Evolutionary conservation across 371 early-diverging fungal species (phyloP), one percentile per base, ranked within the genome.

Genomic region (Haplosporangium sp.): DNA sequence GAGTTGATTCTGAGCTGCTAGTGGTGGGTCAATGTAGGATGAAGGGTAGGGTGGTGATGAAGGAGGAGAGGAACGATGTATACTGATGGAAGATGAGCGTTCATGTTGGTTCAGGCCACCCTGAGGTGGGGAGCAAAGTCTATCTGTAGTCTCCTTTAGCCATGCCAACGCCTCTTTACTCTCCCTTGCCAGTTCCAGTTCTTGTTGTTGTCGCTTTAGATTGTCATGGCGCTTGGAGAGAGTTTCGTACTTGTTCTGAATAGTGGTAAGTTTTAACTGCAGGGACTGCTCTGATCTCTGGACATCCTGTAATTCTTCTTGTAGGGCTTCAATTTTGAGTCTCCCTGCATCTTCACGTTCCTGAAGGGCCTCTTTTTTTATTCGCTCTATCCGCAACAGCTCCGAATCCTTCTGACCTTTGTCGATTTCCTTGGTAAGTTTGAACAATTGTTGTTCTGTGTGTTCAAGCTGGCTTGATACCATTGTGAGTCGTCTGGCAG

Each of bases 1-100:
- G 48, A 87, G 73, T 47, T 83, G 81, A 39, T 79, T 73, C 45
- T 84, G 83, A 1, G 85, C 83, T 10, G 83, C 85, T n/a, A 81
- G 60, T 10, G 82, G 82, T 15, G 82, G 82, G 20, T 81, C 82
- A 27, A 74, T 75, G 39, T 72, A 71, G 9, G 82, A 81, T 11
- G 82, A 75, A 6, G 69, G 72, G 39, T 81, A 75, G n/a, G 82
- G 75, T 2, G 82, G 82, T 9, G 82, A 81, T 11, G 75, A 69
- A 7, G 75, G 65, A 0, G 82, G 75, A 0, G 81, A 72, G 10
- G 53, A 53, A 44, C 61, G 72, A 35, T 55, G 67, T 34, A 69
- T 48, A 13, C 69, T 70, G 45, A 63, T 60, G 6, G 71, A 69
- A 13, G 69, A 65, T 4, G 69, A 64, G 17, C 65, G 68, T 48